Base-by-base conservation (phyloP, 371 early-diverging fungal species). In the Lichtheimia ornata region DNA sequence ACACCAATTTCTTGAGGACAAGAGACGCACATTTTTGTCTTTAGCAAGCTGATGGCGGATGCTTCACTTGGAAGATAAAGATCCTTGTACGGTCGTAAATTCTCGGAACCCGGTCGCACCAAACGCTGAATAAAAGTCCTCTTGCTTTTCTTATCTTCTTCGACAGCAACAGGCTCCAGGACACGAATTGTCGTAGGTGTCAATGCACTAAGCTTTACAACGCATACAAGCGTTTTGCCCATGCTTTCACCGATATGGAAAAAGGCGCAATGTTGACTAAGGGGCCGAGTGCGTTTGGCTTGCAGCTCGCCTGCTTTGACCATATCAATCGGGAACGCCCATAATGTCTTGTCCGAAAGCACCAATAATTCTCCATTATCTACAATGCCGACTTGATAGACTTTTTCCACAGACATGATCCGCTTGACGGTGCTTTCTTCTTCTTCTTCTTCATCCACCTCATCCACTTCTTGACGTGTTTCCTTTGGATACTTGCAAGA, bases 1-100 rank as follows among this genome's bases (percentile, higher is more conserved):
- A 97, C 81, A 65, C 96, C 97, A 67, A 97, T 96, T 13, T 97
- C 97, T 65, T 89, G 90, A 20, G 87, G 82, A 64, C 95, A 95
- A 5, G 96, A 94, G 11, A 97, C 93, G 66, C 94, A 94, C 63
- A 97, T 85, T 45, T 90, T 92, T 13, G 90, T 87, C 40, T 88
- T 87, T 57, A 96, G 67, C 49, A 93, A 88, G 68, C 90, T 90
- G 54, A 97, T 82, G 4, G 91, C 89, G n/a, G 84, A 86, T 4
- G 92, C 85, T 76, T 94, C 96, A 25, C 92, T 84, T 5, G 96
- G 95, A 52, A 96, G 85, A 70, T 96, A 97, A 59, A 94, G 88
- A 69, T 97, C 95, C 81, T 88, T 89, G 68, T 85, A 88, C 5
- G 85, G 62, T 54, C 88, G 86, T 61, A 91, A 62, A 15, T 76